Conservation (phyloP, 2,329 filamentous ascomycete species). For the Cercospora brassicicola region DNA sequence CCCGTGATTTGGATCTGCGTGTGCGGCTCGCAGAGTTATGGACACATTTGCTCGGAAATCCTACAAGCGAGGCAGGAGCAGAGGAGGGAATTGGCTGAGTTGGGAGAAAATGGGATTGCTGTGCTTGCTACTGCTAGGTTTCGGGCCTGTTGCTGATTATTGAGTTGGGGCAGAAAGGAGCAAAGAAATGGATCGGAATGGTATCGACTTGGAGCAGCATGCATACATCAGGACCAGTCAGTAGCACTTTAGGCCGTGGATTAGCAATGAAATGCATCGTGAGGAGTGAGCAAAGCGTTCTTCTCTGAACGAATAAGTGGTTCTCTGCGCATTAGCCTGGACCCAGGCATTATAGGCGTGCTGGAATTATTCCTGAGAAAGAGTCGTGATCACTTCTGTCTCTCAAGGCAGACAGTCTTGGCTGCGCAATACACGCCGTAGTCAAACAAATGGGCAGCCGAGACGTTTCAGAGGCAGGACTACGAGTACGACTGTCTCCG, state of each 20-base stretch:
- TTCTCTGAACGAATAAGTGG: not conserved
- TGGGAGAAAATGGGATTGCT: not conserved
- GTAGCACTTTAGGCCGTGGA: not conserved
- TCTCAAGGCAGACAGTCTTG: not conserved
- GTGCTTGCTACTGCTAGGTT: constrained; percentile 12
- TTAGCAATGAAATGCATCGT: not conserved
- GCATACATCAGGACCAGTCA: not conserved
- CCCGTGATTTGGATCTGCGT: constrained; percentile 1
- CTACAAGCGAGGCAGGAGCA: constrained; percentile 1
- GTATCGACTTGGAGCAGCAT: not conserved
- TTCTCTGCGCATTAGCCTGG: not conserved
- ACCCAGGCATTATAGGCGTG: no score
- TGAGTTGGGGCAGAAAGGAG: not conserved
- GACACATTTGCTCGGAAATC: constrained; percentile 6
- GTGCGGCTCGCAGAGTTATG: not conserved
- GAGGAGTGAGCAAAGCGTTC: not conserved
- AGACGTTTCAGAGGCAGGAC: not conserved
- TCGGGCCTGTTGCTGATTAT: not conserved
- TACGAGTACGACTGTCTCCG: not conserved
- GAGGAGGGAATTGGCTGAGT: constrained; percentile 1
- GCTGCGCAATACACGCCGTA: not conserved
- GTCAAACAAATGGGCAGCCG: no score
- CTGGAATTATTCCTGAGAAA: not conserved
- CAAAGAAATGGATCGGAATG: not conserved
- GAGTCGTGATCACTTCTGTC: not conserved